These are phyloP conservation scores for Sclerotinia trifoliorum DNA, from an alignment of 2,329 filamentous ascomycete species.

Conservation along the genomic window DNA sequence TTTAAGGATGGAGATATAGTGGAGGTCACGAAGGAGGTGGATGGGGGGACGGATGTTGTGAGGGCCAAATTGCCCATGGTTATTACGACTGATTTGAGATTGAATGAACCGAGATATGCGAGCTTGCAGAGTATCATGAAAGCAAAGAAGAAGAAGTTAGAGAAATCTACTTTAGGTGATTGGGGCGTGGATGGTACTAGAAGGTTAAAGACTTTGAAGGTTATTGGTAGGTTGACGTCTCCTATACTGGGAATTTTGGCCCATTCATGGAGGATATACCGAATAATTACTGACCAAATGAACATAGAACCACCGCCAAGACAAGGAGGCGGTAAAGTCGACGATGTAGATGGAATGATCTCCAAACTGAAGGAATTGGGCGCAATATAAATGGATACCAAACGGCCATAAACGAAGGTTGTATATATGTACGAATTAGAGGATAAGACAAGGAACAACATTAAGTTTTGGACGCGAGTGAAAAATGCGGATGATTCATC, in stretches of 20 bases:
- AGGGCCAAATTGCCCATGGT: constrained; percentile 84
- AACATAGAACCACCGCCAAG: constrained; percentile 74
- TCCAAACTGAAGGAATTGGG: constrained; percentile 93
- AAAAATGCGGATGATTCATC: background rate
- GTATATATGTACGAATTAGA: constrained; percentile 21
- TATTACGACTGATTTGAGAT: constrained; percentile 87
- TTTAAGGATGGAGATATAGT: constrained; percentile 66
- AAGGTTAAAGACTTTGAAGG: constrained; percentile 86
- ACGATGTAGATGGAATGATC: constrained; percentile 94
- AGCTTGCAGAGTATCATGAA: constrained; percentile 99
- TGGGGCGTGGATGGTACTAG: constrained; percentile 72
- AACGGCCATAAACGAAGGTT: constrained; percentile 9
- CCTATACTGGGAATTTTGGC: background rate
- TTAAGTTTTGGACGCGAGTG: background rate
- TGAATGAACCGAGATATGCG: constrained; percentile 95
- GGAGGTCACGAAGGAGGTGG: constrained; percentile 87
- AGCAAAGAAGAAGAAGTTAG: constrained; percentile 99
- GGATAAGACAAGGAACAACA: background rate
- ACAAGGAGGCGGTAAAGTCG: constrained; percentile 94
- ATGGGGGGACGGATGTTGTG: constrained; percentile 91
- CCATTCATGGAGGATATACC: background rate
- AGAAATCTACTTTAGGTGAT: constrained; percentile 85
- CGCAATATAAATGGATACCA: constrained; percentile 47
- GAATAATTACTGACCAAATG: constrained; percentile 3
- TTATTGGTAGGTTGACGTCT: constrained; percentile 61